Evolutionary conservation across 352 stramenopile genomes (phyloP), one percentile per base, ranked within the genome.

Genomic region (Phytophthora tubulina): DNA sequence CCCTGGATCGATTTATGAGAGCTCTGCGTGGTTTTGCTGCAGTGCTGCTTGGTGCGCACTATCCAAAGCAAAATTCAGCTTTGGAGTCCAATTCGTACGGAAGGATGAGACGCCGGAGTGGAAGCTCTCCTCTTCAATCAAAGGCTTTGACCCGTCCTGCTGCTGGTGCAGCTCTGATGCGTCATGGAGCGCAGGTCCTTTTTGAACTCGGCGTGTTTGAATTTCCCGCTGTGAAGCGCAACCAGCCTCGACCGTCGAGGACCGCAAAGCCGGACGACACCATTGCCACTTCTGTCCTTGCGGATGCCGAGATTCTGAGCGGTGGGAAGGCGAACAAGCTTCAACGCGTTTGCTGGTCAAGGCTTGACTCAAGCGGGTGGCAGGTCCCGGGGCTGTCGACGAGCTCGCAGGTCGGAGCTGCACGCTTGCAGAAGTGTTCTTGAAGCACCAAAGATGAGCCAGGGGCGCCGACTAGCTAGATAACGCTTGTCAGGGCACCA

Each of bases 1-100:
- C 32, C 33, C 42, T 7, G 17, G 30, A 64, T 55, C 44, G 52
- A 70, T 46, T 64, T 46, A 66, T 67, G 54, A 61, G 39, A 66
- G 6, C 42, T 62, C 41, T 32, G 50, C 50, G 44, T 62, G 52
- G 8, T 65, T 74, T 70, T 73, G 59, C 59, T 54, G 59, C 57
- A 30, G 38, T 61, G 55, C 36, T 46, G 39, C 39, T 68, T 63
- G 2, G 13, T 41, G 7, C 35, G 58, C 50, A 59, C 51, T 69
- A 55, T 70, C 59, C 67, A 65, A 53, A 63, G 7, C 38, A 45
- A 39, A 67, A 10, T n/a, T 57, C 21, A 27, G 21, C 21, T 27
- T 27, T 27, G 21, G 21, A 27, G 21, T 27, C 21, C 21, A 27
- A 27, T 27, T 27, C 21, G 21, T 27, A 27, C 21, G 21, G 21